Conservation (phyloP, 2,329 filamentous ascomycete genomes). For the Penicillium sp. region DNA sequence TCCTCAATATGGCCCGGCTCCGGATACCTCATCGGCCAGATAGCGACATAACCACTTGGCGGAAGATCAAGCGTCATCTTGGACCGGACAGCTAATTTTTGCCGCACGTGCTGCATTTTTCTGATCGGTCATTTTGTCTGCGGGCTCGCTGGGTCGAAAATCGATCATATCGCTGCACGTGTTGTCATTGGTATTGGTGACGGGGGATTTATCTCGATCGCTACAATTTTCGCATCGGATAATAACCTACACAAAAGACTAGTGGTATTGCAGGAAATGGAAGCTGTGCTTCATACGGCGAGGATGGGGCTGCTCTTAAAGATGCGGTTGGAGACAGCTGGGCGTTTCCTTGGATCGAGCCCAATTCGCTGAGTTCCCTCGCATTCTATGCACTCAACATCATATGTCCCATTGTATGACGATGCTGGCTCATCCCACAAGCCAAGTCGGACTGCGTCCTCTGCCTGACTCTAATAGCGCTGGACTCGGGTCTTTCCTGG, state of each 20-base stretch:
- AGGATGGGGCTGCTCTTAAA: slow-evolving; percentile 20
- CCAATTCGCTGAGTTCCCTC: slow-evolving; percentile 12
- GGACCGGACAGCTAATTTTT: slow-evolving; percentile 19
- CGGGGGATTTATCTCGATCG: slow-evolving; percentile 22
- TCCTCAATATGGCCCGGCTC: slow-evolving; percentile 22
- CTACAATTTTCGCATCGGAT: slow-evolving; percentile 23
- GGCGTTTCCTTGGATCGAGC: slow-evolving; percentile 22
- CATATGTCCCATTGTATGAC: slow-evolving; percentile 23
- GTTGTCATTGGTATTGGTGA: slow-evolving; percentile 22
- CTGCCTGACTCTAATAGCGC: slow-evolving; percentile 19
- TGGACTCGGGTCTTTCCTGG: slow-evolving; percentile 17
- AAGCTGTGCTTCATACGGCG: slow-evolving; percentile 17
- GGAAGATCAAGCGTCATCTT: slow-evolving; percentile 25
- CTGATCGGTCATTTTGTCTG: slow-evolving; percentile 19
- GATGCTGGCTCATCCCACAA: slow-evolving; percentile 16
- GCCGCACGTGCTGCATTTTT: slow-evolving; percentile 16
- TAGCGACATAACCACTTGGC: slow-evolving; percentile 21
- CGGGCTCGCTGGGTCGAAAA: slow-evolving; percentile 12
- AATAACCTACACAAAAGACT: slow-evolving; percentile 18
- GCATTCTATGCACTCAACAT: slow-evolving; percentile 17
- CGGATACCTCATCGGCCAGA: slow-evolving; percentile 21
- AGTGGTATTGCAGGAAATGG: slow-evolving; percentile 16
- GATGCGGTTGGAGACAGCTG: slow-evolving; percentile 22
- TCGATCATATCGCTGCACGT: slow-evolving; percentile 13
- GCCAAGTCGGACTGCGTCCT: slow-evolving; percentile 16